These are phyloP conservation scores for Rhodofomes roseus DNA, from an alignment of 1,284 basidiomycete species.

Conservation along the genomic window DNA sequence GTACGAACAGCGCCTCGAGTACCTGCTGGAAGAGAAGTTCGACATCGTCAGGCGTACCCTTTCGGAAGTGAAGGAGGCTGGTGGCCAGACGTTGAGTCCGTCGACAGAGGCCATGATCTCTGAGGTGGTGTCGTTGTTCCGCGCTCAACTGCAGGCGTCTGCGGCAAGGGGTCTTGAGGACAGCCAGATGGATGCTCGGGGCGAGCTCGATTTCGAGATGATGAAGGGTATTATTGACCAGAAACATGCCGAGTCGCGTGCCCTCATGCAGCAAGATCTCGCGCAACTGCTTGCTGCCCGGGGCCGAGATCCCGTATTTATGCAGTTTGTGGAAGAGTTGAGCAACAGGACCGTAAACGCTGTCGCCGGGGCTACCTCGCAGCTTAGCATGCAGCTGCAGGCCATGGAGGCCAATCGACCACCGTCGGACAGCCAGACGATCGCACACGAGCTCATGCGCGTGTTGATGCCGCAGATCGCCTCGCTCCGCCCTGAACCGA, in stretches of 20 bases:
- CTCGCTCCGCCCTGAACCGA: conserved; percentile 53
- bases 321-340: conserved; percentile 49
- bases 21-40: conserved; percentile 65
- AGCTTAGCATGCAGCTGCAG: conserved; percentile 59
- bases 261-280: conserved; percentile 56
- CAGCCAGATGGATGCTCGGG: conserved; percentile 63
- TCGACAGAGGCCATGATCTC: conserved; percentile 56
- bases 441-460: conserved; percentile 56
- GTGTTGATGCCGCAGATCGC: conserved; percentile 59
- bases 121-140: conserved; percentile 65
- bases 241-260: conserved; percentile 56
- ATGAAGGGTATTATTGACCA: conserved; percentile 68
- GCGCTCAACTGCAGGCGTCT: conserved; percentile 60
- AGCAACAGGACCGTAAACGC: conserved; percentile 52
- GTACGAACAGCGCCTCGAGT: conserved; percentile 54
- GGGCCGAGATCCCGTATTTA: conserved; percentile 19
- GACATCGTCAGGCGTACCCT: conserved; percentile 36
- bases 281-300: conserved; percentile 36
- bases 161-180: conserved; percentile 58
- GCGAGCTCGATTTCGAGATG: conserved; percentile 73
- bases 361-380: conserved; percentile 55
- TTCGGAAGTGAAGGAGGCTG: conserved; percentile 16
- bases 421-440: conserved; percentile 47
- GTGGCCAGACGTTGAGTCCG: conserved; percentile 31
- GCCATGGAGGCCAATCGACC: conserved; percentile 39